Conservation (phyloP, 257 asterid genomes). For the Gynochthodes officinalis region DNA sequence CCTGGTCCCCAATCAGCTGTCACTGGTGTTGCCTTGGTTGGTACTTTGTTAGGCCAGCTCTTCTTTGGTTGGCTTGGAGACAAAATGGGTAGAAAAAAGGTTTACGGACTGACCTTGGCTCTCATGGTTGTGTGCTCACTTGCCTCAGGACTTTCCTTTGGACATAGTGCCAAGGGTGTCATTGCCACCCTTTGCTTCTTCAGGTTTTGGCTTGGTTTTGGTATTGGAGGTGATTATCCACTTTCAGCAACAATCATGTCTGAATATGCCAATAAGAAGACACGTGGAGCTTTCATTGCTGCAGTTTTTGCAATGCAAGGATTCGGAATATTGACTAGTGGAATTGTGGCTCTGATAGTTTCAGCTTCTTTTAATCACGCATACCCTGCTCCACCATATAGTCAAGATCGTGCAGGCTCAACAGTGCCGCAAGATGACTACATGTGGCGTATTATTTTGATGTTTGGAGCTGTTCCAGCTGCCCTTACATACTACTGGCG, state of each 20-base stretch:
- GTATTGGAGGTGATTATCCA: conserved; percentile 30
- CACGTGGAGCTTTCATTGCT: conserved; percentile 25
- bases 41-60: conserved; percentile 25
- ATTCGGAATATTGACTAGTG: conserved; percentile 23
- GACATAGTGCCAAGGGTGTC: conserved; percentile 18
- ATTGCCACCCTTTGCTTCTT: conserved; percentile 27
- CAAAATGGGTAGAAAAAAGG: conserved; percentile 27
- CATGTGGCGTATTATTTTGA: conserved; percentile 21
- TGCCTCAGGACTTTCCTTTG: conserved; percentile 28
- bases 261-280: conserved; percentile 26
- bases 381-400: conserved; percentile 8
- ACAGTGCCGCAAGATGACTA: conserved; percentile 15
- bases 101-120: conserved; percentile 22
- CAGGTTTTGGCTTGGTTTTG: conserved; percentile 32
- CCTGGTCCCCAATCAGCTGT: conserved; percentile 21
- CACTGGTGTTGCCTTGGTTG: conserved; percentile 26
- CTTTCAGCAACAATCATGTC: conserved; percentile 30
- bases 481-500: conserved; percentile 25
- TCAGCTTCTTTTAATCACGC: conserved; percentile 13
- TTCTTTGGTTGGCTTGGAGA: conserved; percentile 34
- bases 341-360: conserved; percentile 14
- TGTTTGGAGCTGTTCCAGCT: conserved; percentile 25
- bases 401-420: conserved; percentile 14
- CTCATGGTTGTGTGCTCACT: conserved; percentile 22
- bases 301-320: conserved; percentile 35